Evolutionary conservation across 2,329 filamentous ascomycete species (phyloP), one percentile per base, ranked within the genome.

Genomic region (Cercospora beticola): DNA sequence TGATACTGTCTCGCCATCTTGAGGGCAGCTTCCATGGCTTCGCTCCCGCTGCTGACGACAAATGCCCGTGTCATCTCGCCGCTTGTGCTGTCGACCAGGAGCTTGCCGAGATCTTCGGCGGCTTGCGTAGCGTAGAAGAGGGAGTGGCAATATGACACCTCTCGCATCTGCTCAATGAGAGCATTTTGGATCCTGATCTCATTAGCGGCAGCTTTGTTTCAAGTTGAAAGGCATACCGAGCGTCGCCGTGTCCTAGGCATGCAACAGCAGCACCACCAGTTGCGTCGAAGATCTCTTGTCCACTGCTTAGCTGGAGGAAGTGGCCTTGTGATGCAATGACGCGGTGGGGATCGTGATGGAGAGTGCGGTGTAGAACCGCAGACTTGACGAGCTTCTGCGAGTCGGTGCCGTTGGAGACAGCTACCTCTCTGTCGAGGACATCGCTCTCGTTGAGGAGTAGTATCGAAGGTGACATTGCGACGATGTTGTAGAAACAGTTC

Each of bases 181-280:
- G 89, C 90, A 2, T 85, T 80, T 12, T 82, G 82, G 12, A 94
- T 86, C 59, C 77, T 78, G 60, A 14, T 21, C 49, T 7, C n/a
- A 36, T 65, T 40, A 59, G 52, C 40, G 5, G n/a, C n/a, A 12
- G 33, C 28, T 16, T 43, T 23, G 18, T 18, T 26, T 16, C 30
- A 36, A 9, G 23, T 31, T 31, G 57, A 26, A 33, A 18, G 28
- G 33, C 43, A 26, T 75, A 76, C 76, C 88, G 82, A 52, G 83
- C 75, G 62, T 90, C 85, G 31, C 87, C 88, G 73, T 92, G 89
- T 6, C 92, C 92, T 9, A 94, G 81, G 75, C 89, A 90, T 9
- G 88, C 84, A 3, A 93, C 91, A 23, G 89, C 90, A 3, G 92
- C 90, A 21, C 92, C 92, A 30, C 89, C 87, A 21, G 89, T 91